Evolutionary conservation across 2,329 filamentous ascomycete species (phyloP).

Genomic region (Diaporthe batatas): DNA sequence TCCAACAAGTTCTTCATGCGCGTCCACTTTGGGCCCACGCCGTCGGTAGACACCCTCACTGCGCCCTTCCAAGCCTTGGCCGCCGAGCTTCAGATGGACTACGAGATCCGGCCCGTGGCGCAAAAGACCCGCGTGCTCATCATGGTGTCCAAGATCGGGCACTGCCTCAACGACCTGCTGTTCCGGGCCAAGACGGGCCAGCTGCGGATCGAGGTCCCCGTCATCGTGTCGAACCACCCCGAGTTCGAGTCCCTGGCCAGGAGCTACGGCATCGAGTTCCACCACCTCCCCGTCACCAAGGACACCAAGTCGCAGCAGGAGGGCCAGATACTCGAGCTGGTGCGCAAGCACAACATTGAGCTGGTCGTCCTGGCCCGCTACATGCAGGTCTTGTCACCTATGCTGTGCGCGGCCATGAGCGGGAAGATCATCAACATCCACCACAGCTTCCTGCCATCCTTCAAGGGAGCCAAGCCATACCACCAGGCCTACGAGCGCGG

Average conservation of each 20-base stretch:
- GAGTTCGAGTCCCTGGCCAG: slow-evolving; percentile 78
- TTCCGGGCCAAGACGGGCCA: slow-evolving; percentile 83
- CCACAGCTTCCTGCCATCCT: slow-evolving; percentile 86
- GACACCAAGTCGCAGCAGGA: slow-evolving; percentile 85
- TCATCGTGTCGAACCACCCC: slow-evolving; percentile 86
- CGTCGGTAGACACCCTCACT: slow-evolving; percentile 65
- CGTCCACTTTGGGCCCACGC: slow-evolving; percentile 80
- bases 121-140: slow-evolving; percentile 83
- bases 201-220: slow-evolving; percentile 79
- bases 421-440: slow-evolving; percentile 94
- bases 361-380: slow-evolving; percentile 86
- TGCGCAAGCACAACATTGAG: slow-evolving; percentile 77
- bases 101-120: slow-evolving; percentile 76
- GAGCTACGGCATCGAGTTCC: slow-evolving; percentile 83
- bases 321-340: slow-evolving; percentile 76
- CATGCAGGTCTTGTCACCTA: slow-evolving; percentile 87
- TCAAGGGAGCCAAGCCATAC: slow-evolving; percentile 91
- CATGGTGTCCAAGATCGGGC: slow-evolving; percentile 91
- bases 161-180: slow-evolving; percentile 86
- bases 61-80: slow-evolving; percentile 73
- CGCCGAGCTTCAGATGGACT: slow-evolving; percentile 75
- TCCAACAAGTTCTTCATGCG: slow-evolving; percentile 89
- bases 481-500: slow-evolving; percentile 89
- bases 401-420: slow-evolving; percentile 81
- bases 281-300: slow-evolving; percentile 83